These are phyloP conservation scores for Lipomyces oligophaga DNA, from an alignment of 805 yeast genomes.

Conservation along the genomic window DNA sequence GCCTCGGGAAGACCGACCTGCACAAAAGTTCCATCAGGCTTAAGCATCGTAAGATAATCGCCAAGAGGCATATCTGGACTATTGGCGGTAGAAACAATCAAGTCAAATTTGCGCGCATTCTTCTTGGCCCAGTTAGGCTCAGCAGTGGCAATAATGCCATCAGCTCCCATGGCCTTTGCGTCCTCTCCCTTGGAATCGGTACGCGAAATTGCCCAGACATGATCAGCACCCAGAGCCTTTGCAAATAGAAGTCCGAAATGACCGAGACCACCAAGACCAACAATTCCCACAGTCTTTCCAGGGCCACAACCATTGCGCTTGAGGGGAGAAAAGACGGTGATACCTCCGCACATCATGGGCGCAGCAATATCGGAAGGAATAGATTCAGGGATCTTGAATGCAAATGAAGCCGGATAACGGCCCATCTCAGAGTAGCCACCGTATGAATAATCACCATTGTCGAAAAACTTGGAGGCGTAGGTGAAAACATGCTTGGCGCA, in stretches of 20 bases:
- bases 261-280: conserved; percentile 67
- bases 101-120: conserved; percentile 43
- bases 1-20: conserved; percentile 62
- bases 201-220: conserved; percentile 55
- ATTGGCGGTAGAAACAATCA: conserved; percentile 53
- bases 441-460: conserved; percentile 27
- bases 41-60: conserved; percentile 50
- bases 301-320: conserved; percentile 46
- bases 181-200: conserved; percentile 48
- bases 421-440: conserved; percentile 71
- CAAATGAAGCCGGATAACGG: conserved; percentile 55
- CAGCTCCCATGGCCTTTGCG: conserved; percentile 54
- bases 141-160: conserved; percentile 50
- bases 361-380: conserved; percentile 56
- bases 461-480: conserved; percentile 40
- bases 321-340: conserved; percentile 68
- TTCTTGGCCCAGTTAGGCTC: conserved; percentile 40
- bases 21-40: conserved; percentile 55
- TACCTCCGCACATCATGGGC: conserved; percentile 74
- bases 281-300: conserved; percentile 54
- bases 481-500: conserved; percentile 52
- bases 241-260: conserved; percentile 61
- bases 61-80: conserved; percentile 40
- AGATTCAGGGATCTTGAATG: conserved; percentile 58
- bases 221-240: conserved; percentile 57